Evolutionary conservation across 192 early-diverging fungal species (phyloP).

Genomic region (Podochytrium sp.): DNA sequence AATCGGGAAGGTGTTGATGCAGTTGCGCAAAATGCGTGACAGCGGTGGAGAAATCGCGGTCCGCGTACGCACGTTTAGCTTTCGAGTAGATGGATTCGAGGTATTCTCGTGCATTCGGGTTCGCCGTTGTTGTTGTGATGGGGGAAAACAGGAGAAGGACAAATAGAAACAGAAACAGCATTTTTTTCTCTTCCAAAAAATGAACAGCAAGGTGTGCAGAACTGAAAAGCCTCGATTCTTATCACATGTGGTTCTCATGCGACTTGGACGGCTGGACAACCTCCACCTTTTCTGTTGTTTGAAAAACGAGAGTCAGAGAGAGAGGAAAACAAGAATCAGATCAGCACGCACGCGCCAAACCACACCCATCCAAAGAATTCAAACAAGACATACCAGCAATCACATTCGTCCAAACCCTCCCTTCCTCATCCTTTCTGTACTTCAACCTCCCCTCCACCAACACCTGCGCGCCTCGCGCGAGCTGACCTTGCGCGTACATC

Average conservation of each 20-base stretch:
- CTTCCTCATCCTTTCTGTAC: slow-evolving; percentile 9
- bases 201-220: no score
- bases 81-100: not conserved
- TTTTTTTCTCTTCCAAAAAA: no score
- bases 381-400: slow-evolving; percentile 28
- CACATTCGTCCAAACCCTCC: not conserved
- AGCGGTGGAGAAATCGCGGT: slow-evolving; percentile 2
- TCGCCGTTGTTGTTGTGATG: not conserved
- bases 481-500: slow-evolving; percentile 1
- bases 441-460: slow-evolving; percentile 17
- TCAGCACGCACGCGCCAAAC: no score
- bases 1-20: not conserved
- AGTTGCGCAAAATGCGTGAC: not conserved
- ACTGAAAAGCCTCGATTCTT: no score
- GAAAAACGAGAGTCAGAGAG: no score
- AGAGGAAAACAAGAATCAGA: no score
- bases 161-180: no score
- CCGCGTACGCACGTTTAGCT: not conserved
- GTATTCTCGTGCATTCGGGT: not conserved
- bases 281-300: no score
- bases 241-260: no score
- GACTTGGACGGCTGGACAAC: no score
- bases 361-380: no score
- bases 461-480: not conserved
- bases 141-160: not conserved